Evolutionary conservation across 2,329 filamentous ascomycete genomes (phyloP).

Genomic region (Diaporthe citri): DNA sequence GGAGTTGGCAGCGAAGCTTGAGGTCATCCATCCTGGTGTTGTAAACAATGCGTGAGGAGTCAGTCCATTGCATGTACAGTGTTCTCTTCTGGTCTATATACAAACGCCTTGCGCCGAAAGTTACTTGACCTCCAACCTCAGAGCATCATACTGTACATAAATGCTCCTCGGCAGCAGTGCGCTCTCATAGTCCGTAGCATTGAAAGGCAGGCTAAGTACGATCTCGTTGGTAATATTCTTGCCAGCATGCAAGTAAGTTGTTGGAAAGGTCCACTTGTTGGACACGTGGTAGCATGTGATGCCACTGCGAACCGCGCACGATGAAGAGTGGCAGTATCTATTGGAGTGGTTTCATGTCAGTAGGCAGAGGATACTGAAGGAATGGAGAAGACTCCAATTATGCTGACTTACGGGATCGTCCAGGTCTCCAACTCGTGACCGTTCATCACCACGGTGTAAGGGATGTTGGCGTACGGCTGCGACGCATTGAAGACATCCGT

Average conservation of each 20-base stretch:
- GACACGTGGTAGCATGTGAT: slow-evolving; percentile 73
- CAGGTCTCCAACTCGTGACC: slow-evolving; percentile 61
- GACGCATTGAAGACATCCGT: slow-evolving; percentile 69
- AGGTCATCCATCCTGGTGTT: neutral
- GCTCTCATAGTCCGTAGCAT: slow-evolving; percentile 70
- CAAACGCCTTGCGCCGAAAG: neutral
- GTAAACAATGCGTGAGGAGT: neutral
- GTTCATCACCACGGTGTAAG: slow-evolving; percentile 58
- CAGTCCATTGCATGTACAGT: neutral
- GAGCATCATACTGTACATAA: slow-evolving; percentile 76
- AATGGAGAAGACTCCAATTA: too few relatives aligned
- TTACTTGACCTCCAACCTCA: slow-evolving; percentile 68
- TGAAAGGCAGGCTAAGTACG: slow-evolving; percentile 69
- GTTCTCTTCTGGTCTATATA: neutral
- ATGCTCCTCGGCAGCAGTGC: slow-evolving; percentile 66
- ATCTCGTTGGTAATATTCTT: slow-evolving; percentile 61
- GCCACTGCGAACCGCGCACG: slow-evolving; percentile 71
- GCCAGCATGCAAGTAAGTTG: slow-evolving; percentile 60
- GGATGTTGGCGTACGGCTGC: slow-evolving; percentile 66
- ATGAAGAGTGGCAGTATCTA: slow-evolving; percentile 67
- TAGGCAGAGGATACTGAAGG: neutral
- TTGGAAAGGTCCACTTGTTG: slow-evolving; percentile 71
- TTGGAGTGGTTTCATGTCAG: neutral
- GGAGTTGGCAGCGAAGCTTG: slow-evolving; percentile 6
- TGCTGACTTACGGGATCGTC: slow-evolving; percentile 64